Evolutionary conservation across 139 green algal genomes (phyloP).

Genomic region (Picochlorum sp.): DNA sequence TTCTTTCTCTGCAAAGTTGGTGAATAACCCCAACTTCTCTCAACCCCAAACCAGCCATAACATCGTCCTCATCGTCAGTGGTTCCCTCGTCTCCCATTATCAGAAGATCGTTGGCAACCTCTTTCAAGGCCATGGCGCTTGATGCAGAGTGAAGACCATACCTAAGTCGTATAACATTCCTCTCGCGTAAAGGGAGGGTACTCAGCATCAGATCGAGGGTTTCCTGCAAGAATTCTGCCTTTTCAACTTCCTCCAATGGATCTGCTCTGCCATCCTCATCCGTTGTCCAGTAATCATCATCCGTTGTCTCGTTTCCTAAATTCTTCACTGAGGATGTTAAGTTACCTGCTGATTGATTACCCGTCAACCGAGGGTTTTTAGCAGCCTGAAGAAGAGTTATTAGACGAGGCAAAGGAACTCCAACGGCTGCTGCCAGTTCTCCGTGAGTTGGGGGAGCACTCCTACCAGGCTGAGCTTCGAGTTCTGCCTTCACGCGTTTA

Average conservation of each 20-base stretch:
- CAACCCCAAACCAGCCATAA: constrained; percentile 1
- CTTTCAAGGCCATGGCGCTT: constrained; percentile 24
- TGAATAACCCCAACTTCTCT: constrained; percentile 17
- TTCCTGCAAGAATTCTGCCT: constrained; percentile 7
- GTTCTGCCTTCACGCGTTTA: not conserved
- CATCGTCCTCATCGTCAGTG: not conserved
- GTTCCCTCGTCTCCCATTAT: not conserved
- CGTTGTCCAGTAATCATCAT: constrained; percentile 5
- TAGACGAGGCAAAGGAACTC: constrained; percentile 12
- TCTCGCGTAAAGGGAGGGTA: constrained; percentile 52
- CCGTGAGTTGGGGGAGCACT: constrained; percentile 1
- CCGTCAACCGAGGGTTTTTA: not conserved
- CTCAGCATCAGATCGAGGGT: constrained; percentile 42
- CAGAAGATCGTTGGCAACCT: not conserved
- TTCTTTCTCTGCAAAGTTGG: constrained; percentile 61
- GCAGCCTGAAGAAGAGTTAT: constrained; percentile 8
- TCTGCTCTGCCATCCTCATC: constrained; percentile 15
- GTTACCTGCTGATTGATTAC: not conserved
- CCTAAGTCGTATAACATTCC: constrained; percentile 60
- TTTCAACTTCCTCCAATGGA: not conserved
- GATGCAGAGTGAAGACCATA: constrained; percentile 68
- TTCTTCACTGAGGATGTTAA: not conserved
- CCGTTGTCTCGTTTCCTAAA: not conserved
- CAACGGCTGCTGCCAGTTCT: constrained; percentile 6
- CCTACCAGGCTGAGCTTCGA: not conserved